A percentile compares a stretch with the other conserved stretches of the same genome.
phyloP scores from a whole-genome alignment of 306 rosid species.

The Vigna reflexopilosa region DNA sequence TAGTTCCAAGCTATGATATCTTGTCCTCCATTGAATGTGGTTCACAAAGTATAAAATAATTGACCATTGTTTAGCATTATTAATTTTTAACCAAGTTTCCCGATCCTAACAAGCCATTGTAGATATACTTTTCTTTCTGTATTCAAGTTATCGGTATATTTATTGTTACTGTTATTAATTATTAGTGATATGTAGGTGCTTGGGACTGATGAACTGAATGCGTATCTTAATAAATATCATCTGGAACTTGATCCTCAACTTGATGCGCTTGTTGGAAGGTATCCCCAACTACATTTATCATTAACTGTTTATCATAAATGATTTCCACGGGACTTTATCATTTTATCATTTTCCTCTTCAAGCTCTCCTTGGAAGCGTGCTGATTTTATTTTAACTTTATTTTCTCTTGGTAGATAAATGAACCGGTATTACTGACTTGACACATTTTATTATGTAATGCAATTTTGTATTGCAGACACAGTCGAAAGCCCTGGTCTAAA shows the following conservation, averaged over 20 bases:
- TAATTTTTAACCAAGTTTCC: background rate
- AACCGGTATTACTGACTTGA: background rate
- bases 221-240: constrained; percentile 75
- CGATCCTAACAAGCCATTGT: background rate
- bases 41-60: background rate
- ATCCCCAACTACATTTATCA: constrained; percentile 33
- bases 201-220: constrained; percentile 84
- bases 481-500: constrained; percentile 92
- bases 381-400: constrained; percentile 4
- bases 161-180: background rate
- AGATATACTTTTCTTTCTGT: background rate
- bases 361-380: constrained; percentile 25
- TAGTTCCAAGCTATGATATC: background rate
- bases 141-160: constrained; percentile 6
- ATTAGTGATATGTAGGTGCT: constrained; percentile 62
- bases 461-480: constrained; percentile 69
- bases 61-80: background rate
- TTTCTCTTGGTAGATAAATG: constrained; percentile 20
- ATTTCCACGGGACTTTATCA: constrained; percentile 3
- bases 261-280: constrained; percentile 85
- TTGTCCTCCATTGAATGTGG: background rate
- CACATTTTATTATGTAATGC: constrained; percentile 33
- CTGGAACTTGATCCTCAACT: constrained; percentile 86
- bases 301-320: constrained; percentile 1
- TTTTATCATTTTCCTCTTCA: background rate